A percentile compares a stretch with the other conserved stretches of the same genome.
Evolutionary conservation across 2,329 filamentous ascomycete species (phyloP).

Genomic region (Neurospora crassa): DNA sequence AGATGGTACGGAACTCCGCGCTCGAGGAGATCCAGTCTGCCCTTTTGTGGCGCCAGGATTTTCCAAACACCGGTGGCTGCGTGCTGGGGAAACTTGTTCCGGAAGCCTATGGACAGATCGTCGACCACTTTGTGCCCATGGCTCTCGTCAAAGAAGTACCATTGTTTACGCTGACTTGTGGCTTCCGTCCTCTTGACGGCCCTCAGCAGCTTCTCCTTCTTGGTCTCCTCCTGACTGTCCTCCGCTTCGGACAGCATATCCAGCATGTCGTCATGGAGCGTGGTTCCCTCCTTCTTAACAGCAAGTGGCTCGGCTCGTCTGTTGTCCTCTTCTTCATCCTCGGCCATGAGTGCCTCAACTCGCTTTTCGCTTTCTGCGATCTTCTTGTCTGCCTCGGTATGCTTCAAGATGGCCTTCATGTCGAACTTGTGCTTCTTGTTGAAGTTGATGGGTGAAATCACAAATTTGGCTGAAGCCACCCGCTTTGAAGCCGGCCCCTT

Average conservation of each 20-base stretch:
- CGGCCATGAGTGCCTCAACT: slow-evolving; percentile 26
- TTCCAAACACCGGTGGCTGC: slow-evolving; percentile 33
- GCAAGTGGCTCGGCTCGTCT: slow-evolving; percentile 9
- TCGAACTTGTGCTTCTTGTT: slow-evolving; percentile 53
- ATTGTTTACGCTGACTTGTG: slow-evolving; percentile 27
- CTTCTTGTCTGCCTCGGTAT: slow-evolving; percentile 49
- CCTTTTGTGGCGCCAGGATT: slow-evolving; percentile 37
- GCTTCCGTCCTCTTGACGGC: slow-evolving; percentile 42
- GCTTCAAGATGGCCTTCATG: slow-evolving; percentile 50
- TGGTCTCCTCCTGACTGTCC: slow-evolving; percentile 34
- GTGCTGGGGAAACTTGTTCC: slow-evolving; percentile 26
- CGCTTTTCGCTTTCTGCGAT: slow-evolving; percentile 41
- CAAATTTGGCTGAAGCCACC: slow-evolving; percentile 30
- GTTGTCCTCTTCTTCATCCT: slow-evolving; percentile 15
- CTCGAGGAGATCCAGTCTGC: slow-evolving; percentile 49
- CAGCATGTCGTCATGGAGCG: slow-evolving; percentile 21
- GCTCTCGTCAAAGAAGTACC: slow-evolving; percentile 40
- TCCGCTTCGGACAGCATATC: slow-evolving; percentile 24
- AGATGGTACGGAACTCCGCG: slow-evolving; percentile 53
- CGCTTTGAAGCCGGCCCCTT: slow-evolving; percentile 23
- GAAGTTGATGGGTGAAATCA: slow-evolving; percentile 39
- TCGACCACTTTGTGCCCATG: slow-evolving; percentile 13
- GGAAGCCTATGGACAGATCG: background rate
- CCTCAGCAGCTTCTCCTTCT: slow-evolving; percentile 27
- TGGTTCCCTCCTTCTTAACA: background rate